phyloP scores from a whole-genome alignment of 148 eudicot genomes.

The Vaccinium macrocarpon region DNA sequence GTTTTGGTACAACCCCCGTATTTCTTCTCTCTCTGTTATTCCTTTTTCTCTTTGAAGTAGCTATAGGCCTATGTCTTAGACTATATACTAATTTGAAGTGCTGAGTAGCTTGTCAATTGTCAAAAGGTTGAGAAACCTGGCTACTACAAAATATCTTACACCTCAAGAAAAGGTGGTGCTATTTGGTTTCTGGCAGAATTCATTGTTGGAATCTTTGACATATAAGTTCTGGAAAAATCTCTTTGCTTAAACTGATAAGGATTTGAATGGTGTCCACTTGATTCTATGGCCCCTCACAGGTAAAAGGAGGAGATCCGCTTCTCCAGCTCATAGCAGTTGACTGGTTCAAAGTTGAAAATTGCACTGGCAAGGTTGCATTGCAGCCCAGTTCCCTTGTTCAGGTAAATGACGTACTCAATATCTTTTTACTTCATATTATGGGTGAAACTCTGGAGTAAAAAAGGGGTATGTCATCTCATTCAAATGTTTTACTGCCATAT shows the following conservation, averaged over 20 bases:
- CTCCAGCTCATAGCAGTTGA: conserved; percentile 91
- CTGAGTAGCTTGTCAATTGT: conserved; percentile 3
- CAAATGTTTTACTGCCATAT: background rate
- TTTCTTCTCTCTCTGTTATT: background rate
- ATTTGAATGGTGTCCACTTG: background rate
- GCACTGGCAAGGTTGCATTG: conserved; percentile 67
- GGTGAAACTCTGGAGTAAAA: background rate
- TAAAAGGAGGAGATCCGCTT: conserved; percentile 91
- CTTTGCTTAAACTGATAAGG: background rate
- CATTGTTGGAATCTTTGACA: background rate
- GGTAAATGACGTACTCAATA: conserved; percentile 35
- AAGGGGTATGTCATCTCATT: background rate
- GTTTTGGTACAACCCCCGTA: background rate
- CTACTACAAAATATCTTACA: background rate
- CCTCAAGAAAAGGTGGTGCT: background rate
- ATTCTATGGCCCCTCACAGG: conserved; percentile 41
- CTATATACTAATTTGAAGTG: background rate
- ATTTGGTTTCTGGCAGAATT: conserved; percentile 1
- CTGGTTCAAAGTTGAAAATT: conserved; percentile 85
- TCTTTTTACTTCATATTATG: background rate
- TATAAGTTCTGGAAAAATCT: background rate
- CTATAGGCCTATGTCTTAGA: background rate
- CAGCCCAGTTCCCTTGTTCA: conserved; percentile 81
- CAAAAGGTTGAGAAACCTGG: conserved; percentile 4
- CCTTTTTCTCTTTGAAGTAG: background rate